Evolutionary conservation across 2,329 filamentous ascomycete genomes (phyloP).

Genomic region (Truncatella angustata): DNA sequence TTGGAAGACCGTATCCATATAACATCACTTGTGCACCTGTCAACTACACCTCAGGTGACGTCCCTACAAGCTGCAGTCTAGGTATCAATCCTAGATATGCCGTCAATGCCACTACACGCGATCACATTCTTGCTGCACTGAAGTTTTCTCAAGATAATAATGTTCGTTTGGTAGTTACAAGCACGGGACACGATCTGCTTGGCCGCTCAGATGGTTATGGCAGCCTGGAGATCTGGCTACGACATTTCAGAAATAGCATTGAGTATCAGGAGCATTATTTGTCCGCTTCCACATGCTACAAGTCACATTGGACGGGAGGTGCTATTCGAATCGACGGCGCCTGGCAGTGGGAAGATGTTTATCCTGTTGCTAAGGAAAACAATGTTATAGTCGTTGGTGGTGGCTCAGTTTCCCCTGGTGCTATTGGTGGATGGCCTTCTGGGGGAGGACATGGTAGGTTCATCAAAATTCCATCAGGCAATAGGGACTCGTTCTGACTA

Average conservation of each 20-base stretch:
- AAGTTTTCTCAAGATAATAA: constrained; percentile 21
- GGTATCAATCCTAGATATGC: constrained; percentile 22
- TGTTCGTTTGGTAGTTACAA: constrained; percentile 39
- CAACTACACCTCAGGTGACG: constrained; percentile 16
- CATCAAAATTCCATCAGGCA: no score
- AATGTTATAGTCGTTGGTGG: constrained; percentile 35
- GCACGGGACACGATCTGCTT: constrained; percentile 42
- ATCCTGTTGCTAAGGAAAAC: constrained; percentile 25
- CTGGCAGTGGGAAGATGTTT: constrained; percentile 32
- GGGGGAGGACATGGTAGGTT: constrained; percentile 40
- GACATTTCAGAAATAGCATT: constrained; percentile 30
- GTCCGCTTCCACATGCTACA: constrained; percentile 19
- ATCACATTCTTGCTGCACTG: constrained; percentile 16
- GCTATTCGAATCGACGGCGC: constrained; percentile 34
- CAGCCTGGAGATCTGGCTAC: constrained; percentile 30
- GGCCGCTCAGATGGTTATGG: constrained; percentile 32
- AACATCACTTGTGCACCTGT: constrained; percentile 28
- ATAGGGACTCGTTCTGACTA: no score
- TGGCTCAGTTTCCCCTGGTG: constrained; percentile 22
- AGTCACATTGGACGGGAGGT: constrained; percentile 29
- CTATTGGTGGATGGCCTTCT: constrained; percentile 35
- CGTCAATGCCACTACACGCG: constrained; percentile 19
- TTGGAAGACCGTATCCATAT: constrained; percentile 24
- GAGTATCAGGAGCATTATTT: constrained; percentile 22
- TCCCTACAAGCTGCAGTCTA: constrained; percentile 14